Conservation (phyloP, 768 basidiomycete genomes). For the Leccinum disarticulatum region DNA sequence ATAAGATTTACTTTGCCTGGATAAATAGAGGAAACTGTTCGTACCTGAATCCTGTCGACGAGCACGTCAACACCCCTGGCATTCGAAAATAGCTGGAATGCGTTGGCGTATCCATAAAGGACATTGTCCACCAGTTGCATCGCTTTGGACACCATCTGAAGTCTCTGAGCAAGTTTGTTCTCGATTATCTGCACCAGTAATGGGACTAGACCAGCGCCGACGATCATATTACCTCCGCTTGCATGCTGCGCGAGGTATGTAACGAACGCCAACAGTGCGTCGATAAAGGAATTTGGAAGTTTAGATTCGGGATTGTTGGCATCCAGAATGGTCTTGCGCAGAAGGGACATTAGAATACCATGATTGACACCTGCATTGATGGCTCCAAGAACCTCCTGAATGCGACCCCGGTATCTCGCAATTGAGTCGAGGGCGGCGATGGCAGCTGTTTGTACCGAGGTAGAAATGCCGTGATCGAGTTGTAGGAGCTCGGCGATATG, state of each 20-base stretch:
- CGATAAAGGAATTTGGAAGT: constrained; percentile 73
- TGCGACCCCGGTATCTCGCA: constrained; percentile 77
- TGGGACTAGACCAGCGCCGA: constrained; percentile 89
- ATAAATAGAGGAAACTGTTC: constrained; percentile 19
- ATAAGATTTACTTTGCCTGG: constrained; percentile 8
- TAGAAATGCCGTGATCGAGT: constrained; percentile 68
- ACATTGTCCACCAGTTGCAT: constrained; percentile 93
- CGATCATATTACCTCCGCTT: constrained; percentile 88
- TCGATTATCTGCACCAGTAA: constrained; percentile 88
- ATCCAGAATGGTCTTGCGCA: constrained; percentile 78
- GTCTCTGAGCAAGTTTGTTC: constrained; percentile 64
- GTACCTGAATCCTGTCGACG: constrained; percentile 84
- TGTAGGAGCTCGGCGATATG: constrained; percentile 90
- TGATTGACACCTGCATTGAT: constrained; percentile 96
- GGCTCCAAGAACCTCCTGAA: constrained; percentile 84
- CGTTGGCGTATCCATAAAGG: constrained; percentile 84
- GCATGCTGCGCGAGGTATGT: constrained; percentile 85
- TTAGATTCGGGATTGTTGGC: constrained; percentile 64
- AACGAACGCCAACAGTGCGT: constrained; percentile 83
- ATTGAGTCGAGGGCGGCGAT: constrained; percentile 90
- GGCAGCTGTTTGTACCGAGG: constrained; percentile 78
- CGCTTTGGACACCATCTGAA: constrained; percentile 81
- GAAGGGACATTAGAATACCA: constrained; percentile 86
- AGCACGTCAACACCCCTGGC: constrained; percentile 82
- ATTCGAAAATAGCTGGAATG: constrained; percentile 83